phyloP scores from a whole-genome alignment of 2,329 filamentous ascomycete genomes.

The Davidsoniella virescens region DNA sequence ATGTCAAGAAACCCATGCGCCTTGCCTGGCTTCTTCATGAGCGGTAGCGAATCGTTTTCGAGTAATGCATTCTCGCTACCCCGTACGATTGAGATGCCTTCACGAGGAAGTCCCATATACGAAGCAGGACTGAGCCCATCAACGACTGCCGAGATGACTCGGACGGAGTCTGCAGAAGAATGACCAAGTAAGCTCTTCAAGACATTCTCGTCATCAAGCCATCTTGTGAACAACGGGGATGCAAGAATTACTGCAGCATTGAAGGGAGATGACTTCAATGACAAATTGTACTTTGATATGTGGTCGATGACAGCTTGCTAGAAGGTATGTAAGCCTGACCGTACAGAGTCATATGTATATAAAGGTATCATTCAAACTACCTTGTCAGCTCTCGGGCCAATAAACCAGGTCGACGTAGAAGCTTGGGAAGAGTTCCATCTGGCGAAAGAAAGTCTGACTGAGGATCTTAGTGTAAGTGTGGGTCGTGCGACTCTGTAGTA shows the following conservation, averaged over 20 bases:
- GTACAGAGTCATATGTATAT: background rate
- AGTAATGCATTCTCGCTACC: constrained; percentile 9
- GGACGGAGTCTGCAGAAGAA: constrained; percentile 19
- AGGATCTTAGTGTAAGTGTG: background rate
- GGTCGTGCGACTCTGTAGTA: background rate
- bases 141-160: constrained; percentile 38
- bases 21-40: constrained; percentile 2
- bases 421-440: constrained; percentile 3
- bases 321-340: no score
- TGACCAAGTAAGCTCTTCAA: constrained; percentile 18
- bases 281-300: background rate
- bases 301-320: constrained; percentile 1
- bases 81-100: constrained; percentile 13
- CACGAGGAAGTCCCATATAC: background rate
- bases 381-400: background rate
- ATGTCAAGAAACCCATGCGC: constrained; percentile 10
- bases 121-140: constrained; percentile 32
- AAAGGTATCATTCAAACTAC: background rate
- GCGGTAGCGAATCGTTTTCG: background rate
- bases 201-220: constrained; percentile 29
- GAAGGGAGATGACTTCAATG: background rate
- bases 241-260: constrained; percentile 27
- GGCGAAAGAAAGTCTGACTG: background rate
- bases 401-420: background rate
- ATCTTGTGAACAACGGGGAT: constrained; percentile 31